A percentile compares a stretch with the other conserved stretches of the same genome.
These are phyloP conservation scores for Mytilinidion resinicola DNA, from an alignment of 495 filamentous ascomycete species.

Conservation along the genomic window DNA sequence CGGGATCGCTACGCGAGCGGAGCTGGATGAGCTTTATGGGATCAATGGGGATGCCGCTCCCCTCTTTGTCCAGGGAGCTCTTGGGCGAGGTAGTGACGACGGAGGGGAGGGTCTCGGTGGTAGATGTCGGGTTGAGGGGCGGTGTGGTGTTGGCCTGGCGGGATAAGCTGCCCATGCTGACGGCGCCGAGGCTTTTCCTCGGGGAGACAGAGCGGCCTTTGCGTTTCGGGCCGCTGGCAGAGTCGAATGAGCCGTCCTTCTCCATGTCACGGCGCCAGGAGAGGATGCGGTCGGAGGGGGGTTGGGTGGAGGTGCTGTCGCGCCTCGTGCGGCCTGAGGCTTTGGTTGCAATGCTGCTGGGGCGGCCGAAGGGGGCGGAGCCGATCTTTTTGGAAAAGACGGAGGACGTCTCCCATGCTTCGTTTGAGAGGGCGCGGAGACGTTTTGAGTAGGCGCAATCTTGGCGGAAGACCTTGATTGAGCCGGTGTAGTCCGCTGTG, in stretches of 20 bases:
- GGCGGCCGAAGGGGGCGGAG: constrained; percentile 51
- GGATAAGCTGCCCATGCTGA: constrained; percentile 11
- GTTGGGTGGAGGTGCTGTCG: constrained; percentile 49
- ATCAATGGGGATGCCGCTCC: neutral
- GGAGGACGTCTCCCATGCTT: constrained; percentile 64
- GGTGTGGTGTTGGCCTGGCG: constrained; percentile 10
- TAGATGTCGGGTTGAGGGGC: constrained; percentile 22
- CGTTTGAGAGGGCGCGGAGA: constrained; percentile 40
- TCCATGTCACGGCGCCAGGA: constrained; percentile 81
- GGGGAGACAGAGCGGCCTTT: constrained; percentile 50
- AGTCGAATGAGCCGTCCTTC: constrained; percentile 49
- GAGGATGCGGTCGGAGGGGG: constrained; percentile 76
- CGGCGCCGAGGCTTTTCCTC: constrained; percentile 42
- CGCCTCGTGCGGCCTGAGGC: constrained; percentile 53
- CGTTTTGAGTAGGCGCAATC: constrained; percentile 74
- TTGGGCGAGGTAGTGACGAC: neutral
- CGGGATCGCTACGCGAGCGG: neutral
- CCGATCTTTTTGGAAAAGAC: constrained; percentile 69
- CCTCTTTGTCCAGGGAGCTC: constrained; percentile 4
- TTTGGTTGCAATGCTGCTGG: constrained; percentile 53
- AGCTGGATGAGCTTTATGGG: neutral
- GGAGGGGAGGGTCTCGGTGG: constrained; percentile 12
- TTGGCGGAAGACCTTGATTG: constrained; percentile 90
- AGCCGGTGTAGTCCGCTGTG: constrained; percentile 79
- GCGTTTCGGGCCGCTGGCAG: constrained; percentile 35